Base-by-base conservation (phyloP, 1,284 basidiomycete genomes). In the Leccinum angustisporum region DNA sequence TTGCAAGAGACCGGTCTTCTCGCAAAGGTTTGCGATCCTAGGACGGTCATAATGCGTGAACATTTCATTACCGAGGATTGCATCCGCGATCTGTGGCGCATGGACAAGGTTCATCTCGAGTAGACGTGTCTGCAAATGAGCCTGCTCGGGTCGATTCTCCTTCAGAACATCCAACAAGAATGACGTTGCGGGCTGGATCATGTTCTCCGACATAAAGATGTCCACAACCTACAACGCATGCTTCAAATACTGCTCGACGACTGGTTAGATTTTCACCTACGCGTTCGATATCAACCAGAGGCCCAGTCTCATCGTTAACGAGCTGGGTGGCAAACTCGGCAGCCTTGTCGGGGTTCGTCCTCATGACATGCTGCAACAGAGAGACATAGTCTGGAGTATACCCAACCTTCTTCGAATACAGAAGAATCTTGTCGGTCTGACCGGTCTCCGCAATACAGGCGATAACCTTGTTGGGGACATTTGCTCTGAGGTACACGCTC, bases 401-500 rank as follows among this genome's bases (percentile, higher is more conserved):
- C 61, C 89, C 91, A 66, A 99, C 97, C 76, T 98, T 98, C 85
- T 98, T 98, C 13, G 96, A 91, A 77, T 99, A 99, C 10, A 99
- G 81, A 34, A 99, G 86, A 64, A 99, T 99, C 85, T 99, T 99
- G 79, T 97, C 95, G 59, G 90, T 98, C 79, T 99, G 97, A 33
- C 97, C 97, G 1, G 95, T 96, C 81, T 99, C 97, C 10, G 97
- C 97, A 75, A 99, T 99, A 83, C 96, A 99, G 14, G 97, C 97
- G 59, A 97, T 87, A 69, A 98, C 97, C 83, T 99, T 99, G 86
- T 97, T 98, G 58, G 97, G 97, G 16, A 98, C 90, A 74, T 98
- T 99, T 63, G 97, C 97, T 61, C 97, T 90, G 34, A 99, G 88
- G 77, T 99, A 99, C 63, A 99, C 96, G 67, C 95, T 97, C 58